Evolutionary conservation across 805 yeast genomes (phyloP), one percentile per base, ranked within the genome.

Genomic region (Millerago galiae): DNA sequence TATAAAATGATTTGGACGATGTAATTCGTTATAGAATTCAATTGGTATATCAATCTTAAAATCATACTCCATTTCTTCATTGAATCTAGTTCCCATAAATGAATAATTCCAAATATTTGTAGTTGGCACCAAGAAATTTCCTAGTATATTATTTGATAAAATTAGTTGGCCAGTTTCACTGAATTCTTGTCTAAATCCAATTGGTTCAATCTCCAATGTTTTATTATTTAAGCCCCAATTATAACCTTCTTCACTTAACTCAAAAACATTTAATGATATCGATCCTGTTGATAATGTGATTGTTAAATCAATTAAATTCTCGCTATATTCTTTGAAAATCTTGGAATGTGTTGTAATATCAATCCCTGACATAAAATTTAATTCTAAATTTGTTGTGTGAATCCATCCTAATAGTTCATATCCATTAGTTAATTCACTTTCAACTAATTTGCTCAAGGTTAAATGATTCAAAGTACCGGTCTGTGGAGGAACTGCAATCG

Each of bases 361-460:
- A 29, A 72, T 63, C 0, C 96, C 79, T 6, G 83, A 67, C 66
- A 90, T 72, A 40, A 71, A 68, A 38, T 75, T 74, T 6, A 72
- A 50, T 31, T 85, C 95, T 15, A 75, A 76, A 1, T 83, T 71
- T 59, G 83, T 88, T 0, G 97, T 86, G 58, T 91, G 97, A n/a
- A 93, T 74, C 95, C 96, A 86, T 1, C 99, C 99, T 14, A 93
- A 61, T 5, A 93, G 75, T 54, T 88, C 90, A 29, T 87, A 60
- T 2, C 76, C 83, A n/a, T 70, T 67, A 10, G 74, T 52, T 36
- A 65, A 66, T 16, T 65, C 63, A 5, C 91, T 79, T 43, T 88
- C 70, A 50, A 83, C 79, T 2, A 49, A 11, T 33, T 49, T 50
- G 16, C 53, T 43, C 38, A 57, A 33, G 4, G 38, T 37, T 12